phyloP scores from a whole-genome alignment of 2,329 filamentous ascomycete genomes.

The Sclerotinia borealis region DNA sequence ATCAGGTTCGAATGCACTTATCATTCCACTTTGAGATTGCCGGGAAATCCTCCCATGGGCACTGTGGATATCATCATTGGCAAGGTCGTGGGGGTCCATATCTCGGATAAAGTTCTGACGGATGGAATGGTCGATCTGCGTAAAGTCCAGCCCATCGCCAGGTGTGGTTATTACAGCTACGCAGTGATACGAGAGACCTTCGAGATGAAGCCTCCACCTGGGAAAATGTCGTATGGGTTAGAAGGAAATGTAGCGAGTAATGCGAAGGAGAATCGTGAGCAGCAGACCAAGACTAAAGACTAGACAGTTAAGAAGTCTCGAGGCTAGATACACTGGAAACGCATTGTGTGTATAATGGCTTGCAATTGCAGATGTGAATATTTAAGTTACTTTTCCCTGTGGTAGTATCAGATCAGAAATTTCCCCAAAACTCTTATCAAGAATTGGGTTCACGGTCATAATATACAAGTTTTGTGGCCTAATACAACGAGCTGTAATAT shows the following conservation, averaged over 20 bases:
- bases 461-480: too few relatives aligned
- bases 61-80: slow-evolving; percentile 51
- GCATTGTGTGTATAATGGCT: too few relatives aligned
- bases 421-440: too few relatives aligned
- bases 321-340: background rate
- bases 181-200: slow-evolving; percentile 49
- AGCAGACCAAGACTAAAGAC: background rate
- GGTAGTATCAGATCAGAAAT: too few relatives aligned
- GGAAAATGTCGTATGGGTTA: slow-evolving; percentile 33
- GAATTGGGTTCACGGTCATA: too few relatives aligned
- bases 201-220: slow-evolving; percentile 48
- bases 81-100: slow-evolving; percentile 50
- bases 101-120: slow-evolving; percentile 48
- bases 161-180: slow-evolving; percentile 56
- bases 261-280: slow-evolving; percentile 6
- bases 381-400: too few relatives aligned
- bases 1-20: slow-evolving; percentile 55
- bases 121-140: slow-evolving; percentile 48
- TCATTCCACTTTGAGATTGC: slow-evolving; percentile 47
- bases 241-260: slow-evolving; percentile 39
- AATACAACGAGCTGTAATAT: too few relatives aligned
- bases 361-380: too few relatives aligned
- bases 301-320: background rate
- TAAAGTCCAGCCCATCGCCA: slow-evolving; percentile 53
- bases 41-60: slow-evolving; percentile 52